Percentiles rank a stretch among this genome's conserved stretches.
phyloP scores from a whole-genome alignment of 108 stramenopile species.

The Aurantiochytrium sp. region DNA sequence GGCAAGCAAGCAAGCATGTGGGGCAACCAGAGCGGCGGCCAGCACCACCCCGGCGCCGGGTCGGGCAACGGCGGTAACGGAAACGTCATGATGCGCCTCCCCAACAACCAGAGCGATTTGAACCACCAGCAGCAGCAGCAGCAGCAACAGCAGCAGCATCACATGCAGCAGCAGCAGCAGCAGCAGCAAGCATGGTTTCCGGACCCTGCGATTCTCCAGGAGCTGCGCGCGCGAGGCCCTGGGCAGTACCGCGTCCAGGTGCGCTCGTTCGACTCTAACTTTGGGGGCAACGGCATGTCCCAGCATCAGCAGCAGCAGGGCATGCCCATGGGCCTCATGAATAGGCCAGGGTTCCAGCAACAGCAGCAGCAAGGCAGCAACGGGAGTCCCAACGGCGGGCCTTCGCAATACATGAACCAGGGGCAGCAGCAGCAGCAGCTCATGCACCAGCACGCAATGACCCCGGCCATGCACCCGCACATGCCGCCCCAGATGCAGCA shows the following conservation, averaged over 20 bases:
- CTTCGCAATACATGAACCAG: background rate
- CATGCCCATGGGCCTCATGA: background rate
- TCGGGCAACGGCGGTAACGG: no score
- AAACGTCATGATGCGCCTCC: no score
- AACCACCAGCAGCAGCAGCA: background rate
- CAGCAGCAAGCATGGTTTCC: conserved; percentile 1
- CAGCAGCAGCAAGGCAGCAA: background rate
- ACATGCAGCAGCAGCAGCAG: background rate
- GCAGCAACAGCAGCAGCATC: background rate
- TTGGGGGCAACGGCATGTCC: background rate
- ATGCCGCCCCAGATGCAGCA: background rate
- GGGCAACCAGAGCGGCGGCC: no score
- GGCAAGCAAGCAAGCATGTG: no score
- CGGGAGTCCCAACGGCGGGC: background rate
- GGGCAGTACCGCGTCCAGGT: background rate
- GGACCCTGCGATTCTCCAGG: background rate
- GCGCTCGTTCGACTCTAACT: background rate
- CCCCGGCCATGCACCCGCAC: background rate
- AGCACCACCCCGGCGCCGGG: no score
- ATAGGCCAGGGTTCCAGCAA: background rate
- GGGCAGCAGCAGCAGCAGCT: background rate
- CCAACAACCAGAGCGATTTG: background rate
- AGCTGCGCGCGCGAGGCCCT: background rate
- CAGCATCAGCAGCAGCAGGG: background rate
- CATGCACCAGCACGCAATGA: background rate